Base-by-base conservation (phyloP, 441 rosid genomes). In the Mallotus japonicus region DNA sequence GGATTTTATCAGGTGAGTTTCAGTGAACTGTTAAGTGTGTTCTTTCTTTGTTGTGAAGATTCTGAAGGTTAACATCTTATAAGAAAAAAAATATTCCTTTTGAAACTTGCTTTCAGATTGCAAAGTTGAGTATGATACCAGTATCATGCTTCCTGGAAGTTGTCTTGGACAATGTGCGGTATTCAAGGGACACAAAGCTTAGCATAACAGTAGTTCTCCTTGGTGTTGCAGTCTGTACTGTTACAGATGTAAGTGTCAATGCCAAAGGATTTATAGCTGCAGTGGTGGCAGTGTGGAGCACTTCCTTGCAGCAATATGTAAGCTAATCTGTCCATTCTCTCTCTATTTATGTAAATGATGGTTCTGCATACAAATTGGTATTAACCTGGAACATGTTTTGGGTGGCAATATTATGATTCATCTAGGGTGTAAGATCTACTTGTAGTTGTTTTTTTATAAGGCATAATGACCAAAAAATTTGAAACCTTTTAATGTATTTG, bases 161-260 rank as follows among this genome's bases (percentile, higher is more conserved):
- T 68, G 89, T 89, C 69, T 88, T 95, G 82, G 99, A 95, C 86
- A 89, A 90, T 14, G 93, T 95, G 56, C 85, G 87, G 72, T 95
- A 95, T 77, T 95, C 99, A 3, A 88, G 99, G 84, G 96, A 95
- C 77, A 95, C 98, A n/a, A 95, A 91, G 88, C 99, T 95, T 65
- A 95, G 99, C 89, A 95, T 95, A 73, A 46, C 80, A 70, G 67
- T 95, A 40, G 99, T 95, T 75, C 98, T 95, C 73, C 79, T 92
- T 75, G 99, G 99, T 63, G 99, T 95, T 78, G 97, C 89, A 8
- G 97, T 95, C 53, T 95, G 99, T 77, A 95, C 99, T 47, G 99
- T 95, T 58, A 92, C 99, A 46, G 99, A 95, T 82, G 95, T 95
- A 67, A 95, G 98, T 85, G 99, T 95, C 69, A 95, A 95, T 73